Conservation (phyloP, 2,329 filamentous ascomycete genomes). For the Colletotrichum navitas region DNA sequence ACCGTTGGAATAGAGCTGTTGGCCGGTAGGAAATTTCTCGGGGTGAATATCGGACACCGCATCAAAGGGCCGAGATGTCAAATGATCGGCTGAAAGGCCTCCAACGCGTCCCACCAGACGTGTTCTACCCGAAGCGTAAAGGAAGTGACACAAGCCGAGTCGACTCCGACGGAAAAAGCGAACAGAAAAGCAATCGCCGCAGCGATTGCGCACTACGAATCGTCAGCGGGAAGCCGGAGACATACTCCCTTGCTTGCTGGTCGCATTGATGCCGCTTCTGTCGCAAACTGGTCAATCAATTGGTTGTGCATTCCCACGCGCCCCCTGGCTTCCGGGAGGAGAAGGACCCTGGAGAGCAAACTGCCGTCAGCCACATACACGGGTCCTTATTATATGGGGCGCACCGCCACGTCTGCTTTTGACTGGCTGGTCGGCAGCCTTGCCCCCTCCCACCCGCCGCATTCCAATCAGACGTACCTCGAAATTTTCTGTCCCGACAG, state of each 20-base stretch:
- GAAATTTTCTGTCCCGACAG: constrained; percentile 35
- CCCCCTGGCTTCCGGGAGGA: constrained; percentile 3
- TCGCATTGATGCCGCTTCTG: constrained; percentile 3
- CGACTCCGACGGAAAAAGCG: not conserved
- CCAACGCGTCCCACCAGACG: not conserved
- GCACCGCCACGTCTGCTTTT: constrained; percentile 29
- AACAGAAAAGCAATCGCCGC: not conserved
- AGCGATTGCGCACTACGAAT: not conserved
- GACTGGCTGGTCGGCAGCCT: constrained; percentile 11
- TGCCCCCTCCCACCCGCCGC: constrained; percentile 24
- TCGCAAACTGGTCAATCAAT: constrained; percentile 3
- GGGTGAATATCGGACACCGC: constrained; percentile 2
- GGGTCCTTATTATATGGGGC: constrained; percentile 14
- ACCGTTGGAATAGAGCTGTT: constrained; percentile 24
- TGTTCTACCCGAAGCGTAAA: not conserved
- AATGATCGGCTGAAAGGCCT: not conserved
- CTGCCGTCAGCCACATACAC: constrained; percentile 23
- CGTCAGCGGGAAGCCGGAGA: not conserved
- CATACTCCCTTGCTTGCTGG: not conserved
- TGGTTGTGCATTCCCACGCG: constrained; percentile 11
- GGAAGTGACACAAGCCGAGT: not conserved
- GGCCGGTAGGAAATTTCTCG: not conserved
- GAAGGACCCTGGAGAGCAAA: constrained; percentile 25
- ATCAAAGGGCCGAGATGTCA: constrained; percentile 15
- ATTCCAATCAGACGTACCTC: constrained; percentile 14